phyloP scores from a whole-genome alignment of 140 eudicot genomes.

The Anethum foeniculum region DNA sequence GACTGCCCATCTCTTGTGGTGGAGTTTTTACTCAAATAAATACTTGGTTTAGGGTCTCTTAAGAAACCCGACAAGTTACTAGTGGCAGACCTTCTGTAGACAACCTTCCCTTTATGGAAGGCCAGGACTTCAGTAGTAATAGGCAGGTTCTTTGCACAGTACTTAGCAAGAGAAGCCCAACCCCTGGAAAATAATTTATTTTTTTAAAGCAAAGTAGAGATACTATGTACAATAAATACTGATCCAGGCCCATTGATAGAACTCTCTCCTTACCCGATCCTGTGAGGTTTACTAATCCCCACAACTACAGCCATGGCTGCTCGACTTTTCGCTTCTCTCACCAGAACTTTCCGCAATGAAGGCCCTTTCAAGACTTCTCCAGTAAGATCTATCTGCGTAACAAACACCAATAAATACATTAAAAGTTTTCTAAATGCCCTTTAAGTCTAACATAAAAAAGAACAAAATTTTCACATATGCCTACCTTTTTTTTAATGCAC shows the following conservation, averaged over 20 bases:
- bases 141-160: conserved; percentile 74
- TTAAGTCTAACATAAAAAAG: not conserved
- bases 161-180: conserved; percentile 71
- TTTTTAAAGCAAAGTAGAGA: not conserved
- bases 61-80: conserved; percentile 35
- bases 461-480: not conserved
- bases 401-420: not conserved
- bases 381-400: conserved; percentile 58
- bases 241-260: not conserved
- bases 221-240: not conserved
- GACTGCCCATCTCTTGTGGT: conserved; percentile 31
- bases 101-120: conserved; percentile 70
- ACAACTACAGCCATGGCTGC: conserved; percentile 60
- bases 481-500: conserved; percentile 75
- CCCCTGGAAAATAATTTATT: conserved; percentile 29
- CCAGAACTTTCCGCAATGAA: conserved; percentile 65
- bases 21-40: conserved; percentile 26
- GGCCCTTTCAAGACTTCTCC: conserved; percentile 57
- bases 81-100: conserved; percentile 55
- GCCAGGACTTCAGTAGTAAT: conserved; percentile 71
- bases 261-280: conserved; percentile 44
- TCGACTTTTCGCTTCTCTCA: conserved; percentile 71
- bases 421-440: not conserved
- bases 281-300: conserved; percentile 57
- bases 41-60: conserved; percentile 76